Evolutionary conservation across 2,329 filamentous ascomycete genomes (phyloP).

Genomic region (Talaromyces sp.): DNA sequence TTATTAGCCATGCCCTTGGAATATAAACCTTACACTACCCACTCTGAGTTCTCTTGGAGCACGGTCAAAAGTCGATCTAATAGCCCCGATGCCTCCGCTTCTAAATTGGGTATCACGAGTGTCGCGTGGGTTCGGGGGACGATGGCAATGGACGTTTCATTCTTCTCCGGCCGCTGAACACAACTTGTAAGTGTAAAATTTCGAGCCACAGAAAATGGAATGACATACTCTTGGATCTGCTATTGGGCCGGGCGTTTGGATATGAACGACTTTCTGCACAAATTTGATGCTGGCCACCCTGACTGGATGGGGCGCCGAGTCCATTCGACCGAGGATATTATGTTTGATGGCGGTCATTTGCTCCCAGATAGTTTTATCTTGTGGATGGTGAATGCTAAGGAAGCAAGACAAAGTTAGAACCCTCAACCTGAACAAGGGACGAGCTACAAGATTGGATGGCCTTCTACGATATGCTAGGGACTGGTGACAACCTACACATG

Average conservation of each 20-base stretch:
- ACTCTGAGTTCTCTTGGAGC: constrained; percentile 83
- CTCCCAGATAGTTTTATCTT: constrained; percentile 78
- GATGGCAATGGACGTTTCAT: constrained; percentile 80
- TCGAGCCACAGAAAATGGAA: constrained; percentile 1
- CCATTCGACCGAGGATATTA: constrained; percentile 83
- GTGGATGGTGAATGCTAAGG: constrained; percentile 74
- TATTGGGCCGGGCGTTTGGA: constrained; percentile 79
- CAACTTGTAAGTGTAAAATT: not conserved
- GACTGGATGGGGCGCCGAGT: constrained; percentile 66
- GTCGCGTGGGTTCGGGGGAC: constrained; percentile 77
- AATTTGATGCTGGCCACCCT: constrained; percentile 97
- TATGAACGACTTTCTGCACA: constrained; percentile 83
- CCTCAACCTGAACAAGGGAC: not conserved
- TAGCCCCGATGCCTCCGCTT: constrained; percentile 87
- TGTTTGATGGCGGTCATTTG: constrained; percentile 84
- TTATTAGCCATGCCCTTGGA: not conserved
- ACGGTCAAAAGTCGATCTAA: constrained; percentile 80
- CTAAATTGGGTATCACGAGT: constrained; percentile 71
- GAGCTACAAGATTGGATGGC: not conserved
- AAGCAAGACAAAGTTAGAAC: constrained; percentile 20
- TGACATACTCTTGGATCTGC: constrained; percentile 73
- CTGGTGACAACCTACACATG: constrained; percentile 72
- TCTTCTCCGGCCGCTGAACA: constrained; percentile 60
- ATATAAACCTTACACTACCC: constrained; percentile 13
- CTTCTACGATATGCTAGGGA: not conserved